Evolutionary conservation across 768 basidiomycete genomes (phyloP).

Genomic region (Suillus ampliporus): DNA sequence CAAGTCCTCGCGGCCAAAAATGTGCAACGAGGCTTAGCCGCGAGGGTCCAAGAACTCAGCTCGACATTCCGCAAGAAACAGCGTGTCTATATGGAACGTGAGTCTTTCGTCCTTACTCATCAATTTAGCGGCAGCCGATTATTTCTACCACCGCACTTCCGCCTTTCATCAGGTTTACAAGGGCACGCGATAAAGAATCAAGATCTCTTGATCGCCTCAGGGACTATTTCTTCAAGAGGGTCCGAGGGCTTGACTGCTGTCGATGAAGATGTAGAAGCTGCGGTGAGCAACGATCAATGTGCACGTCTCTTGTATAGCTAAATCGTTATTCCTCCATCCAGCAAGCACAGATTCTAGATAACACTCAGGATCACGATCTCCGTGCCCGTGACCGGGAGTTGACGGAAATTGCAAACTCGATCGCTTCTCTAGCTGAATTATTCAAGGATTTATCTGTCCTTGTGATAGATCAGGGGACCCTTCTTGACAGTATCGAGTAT

Average conservation of each 20-base stretch:
- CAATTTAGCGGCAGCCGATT: conserved; percentile 15
- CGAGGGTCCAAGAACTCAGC: conserved; percentile 92
- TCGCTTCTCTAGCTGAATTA: conserved; percentile 88
- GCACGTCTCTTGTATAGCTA: conserved; percentile 17
- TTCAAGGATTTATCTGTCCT: conserved; percentile 94
- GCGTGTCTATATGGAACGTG: conserved; percentile 97
- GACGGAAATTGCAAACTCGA: conserved; percentile 89
- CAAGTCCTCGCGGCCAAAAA: conserved; percentile 83
- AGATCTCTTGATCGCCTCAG: conserved; percentile 90
- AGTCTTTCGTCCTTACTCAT: conserved; percentile 41
- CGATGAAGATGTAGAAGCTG: conserved; percentile 90
- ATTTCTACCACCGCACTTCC: conserved; percentile 19
- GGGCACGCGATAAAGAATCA: conserved; percentile 98
- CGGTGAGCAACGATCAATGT: conserved; percentile 54
- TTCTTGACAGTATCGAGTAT: conserved; percentile 96
- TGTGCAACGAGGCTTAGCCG: conserved; percentile 95
- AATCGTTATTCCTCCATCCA: conserved; percentile 20
- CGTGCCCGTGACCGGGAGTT: conserved; percentile 70
- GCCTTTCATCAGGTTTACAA: conserved; percentile 71
- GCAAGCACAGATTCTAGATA: conserved; percentile 42
- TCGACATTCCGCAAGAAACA: conserved; percentile 96
- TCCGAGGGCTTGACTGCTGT: conserved; percentile 83
- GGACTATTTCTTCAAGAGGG: conserved; percentile 80
- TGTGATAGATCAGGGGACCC: conserved; percentile 97
- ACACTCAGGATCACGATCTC: conserved; percentile 47